phyloP scores from a whole-genome alignment of 441 rosid species.

The Bruguiera hainesii region DNA sequence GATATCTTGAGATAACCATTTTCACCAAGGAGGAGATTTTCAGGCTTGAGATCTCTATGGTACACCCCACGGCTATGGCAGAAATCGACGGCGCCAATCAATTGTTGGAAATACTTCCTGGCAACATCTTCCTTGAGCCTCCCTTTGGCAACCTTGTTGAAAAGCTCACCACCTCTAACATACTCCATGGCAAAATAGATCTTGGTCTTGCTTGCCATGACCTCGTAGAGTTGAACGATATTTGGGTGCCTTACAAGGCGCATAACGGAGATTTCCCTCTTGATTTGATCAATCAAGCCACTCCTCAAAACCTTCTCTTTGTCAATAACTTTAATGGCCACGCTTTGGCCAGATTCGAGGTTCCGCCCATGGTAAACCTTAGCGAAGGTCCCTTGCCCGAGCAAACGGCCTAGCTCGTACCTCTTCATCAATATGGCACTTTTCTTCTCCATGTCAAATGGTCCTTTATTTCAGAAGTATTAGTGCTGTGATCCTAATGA shows the following conservation, averaged over 20 bases:
- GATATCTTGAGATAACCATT: slow-evolving; percentile 63
- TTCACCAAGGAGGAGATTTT: slow-evolving; percentile 74
- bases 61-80: slow-evolving; percentile 87
- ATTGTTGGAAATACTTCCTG: slow-evolving; percentile 67
- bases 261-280: slow-evolving; percentile 82
- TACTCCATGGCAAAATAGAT: slow-evolving; percentile 78
- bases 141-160: slow-evolving; percentile 63
- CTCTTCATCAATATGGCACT: slow-evolving; percentile 50
- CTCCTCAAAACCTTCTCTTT: slow-evolving; percentile 53
- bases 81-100: slow-evolving; percentile 68
- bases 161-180: slow-evolving; percentile 76
- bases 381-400: slow-evolving; percentile 86
- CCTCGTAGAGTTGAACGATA: slow-evolving; percentile 69
- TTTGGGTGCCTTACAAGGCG: slow-evolving; percentile 73
- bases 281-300: slow-evolving; percentile 76
- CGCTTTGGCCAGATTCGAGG: slow-evolving; percentile 51
- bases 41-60: slow-evolving; percentile 84
- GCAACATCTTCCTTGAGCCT: slow-evolving; percentile 63
- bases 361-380: slow-evolving; percentile 75
- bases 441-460: slow-evolving; percentile 54
- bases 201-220: slow-evolving; percentile 80
- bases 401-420: slow-evolving; percentile 67
- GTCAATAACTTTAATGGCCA: slow-evolving; percentile 70
- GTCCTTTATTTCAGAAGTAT: not conserved
- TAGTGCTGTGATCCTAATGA: not conserved